These are phyloP conservation scores for Prillingera fragicola DNA, from an alignment of 1,284 basidiomycete genomes.

Conservation along the genomic window DNA sequence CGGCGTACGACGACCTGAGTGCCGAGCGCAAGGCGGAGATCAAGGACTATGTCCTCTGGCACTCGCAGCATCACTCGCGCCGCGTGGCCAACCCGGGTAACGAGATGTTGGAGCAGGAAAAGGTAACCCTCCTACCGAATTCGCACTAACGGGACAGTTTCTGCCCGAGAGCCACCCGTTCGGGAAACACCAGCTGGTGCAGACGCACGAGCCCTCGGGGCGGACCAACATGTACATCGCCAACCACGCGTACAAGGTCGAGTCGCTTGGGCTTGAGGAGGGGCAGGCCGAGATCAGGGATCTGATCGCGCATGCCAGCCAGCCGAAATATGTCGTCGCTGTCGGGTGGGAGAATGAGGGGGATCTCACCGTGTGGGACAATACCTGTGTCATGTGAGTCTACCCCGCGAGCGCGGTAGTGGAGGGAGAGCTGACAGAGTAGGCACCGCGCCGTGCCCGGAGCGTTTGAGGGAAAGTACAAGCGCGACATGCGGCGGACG, in stretches of 20 bases:
- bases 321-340: slow-evolving; percentile 16
- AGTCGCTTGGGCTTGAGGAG: slow-evolving; percentile 11
- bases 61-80: slow-evolving; percentile 24
- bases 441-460: slow-evolving; percentile 21
- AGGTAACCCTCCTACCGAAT: slow-evolving; percentile 6
- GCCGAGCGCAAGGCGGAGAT: slow-evolving; percentile 26
- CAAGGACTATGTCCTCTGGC: slow-evolving; percentile 20
- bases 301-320: slow-evolving; percentile 17
- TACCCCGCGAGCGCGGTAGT: too few species aligned
- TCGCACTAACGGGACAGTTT: slow-evolving; percentile 5
- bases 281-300: slow-evolving; percentile 20
- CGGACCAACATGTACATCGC: slow-evolving; percentile 26
- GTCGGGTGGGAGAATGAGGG: slow-evolving; percentile 17
- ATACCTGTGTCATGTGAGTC: slow-evolving; percentile 20
- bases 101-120: slow-evolving; percentile 14
- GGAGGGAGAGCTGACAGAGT: too few species aligned
- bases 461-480: slow-evolving; percentile 21
- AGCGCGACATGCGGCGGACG: slow-evolving; percentile 24
- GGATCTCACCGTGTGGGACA: slow-evolving; percentile 27
- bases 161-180: slow-evolving; percentile 16
- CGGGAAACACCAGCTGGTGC: slow-evolving; percentile 25
- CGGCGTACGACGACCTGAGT: slow-evolving; percentile 20
- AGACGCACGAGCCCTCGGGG: slow-evolving; percentile 19
- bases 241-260: slow-evolving; percentile 22
- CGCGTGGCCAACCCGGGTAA: slow-evolving; percentile 18